These are phyloP conservation scores for Cordyceps pruinosa DNA, from an alignment of 2,329 filamentous ascomycete species.

Conservation along the genomic window DNA sequence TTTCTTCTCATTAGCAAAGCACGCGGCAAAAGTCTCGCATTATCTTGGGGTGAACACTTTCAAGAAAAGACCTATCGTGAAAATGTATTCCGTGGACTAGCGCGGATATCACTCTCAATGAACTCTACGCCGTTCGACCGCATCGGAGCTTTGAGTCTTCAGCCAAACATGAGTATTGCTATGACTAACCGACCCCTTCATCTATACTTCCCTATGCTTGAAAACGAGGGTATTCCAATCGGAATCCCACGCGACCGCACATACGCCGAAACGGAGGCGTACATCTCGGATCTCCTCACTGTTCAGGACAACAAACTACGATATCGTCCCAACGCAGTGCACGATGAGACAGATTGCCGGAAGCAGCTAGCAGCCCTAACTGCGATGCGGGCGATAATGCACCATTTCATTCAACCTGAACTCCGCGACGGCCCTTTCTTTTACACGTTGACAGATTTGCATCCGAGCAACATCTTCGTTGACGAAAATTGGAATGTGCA, in stretches of 20 bases:
- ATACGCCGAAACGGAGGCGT: slow-evolving; percentile 25
- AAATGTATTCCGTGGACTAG: slow-evolving; percentile 21
- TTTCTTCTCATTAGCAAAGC: neutral
- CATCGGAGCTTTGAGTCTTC: slow-evolving; percentile 17
- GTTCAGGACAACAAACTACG: slow-evolving; percentile 28
- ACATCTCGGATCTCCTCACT: slow-evolving; percentile 24
- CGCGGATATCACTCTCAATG: slow-evolving; percentile 22
- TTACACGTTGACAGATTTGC: slow-evolving; percentile 29
- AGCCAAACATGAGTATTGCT: slow-evolving; percentile 17
- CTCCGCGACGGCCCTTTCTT: slow-evolving; percentile 26
- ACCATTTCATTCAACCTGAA: slow-evolving; percentile 17
- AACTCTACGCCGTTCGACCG: slow-evolving; percentile 16
- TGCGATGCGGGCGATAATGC: slow-evolving; percentile 22
- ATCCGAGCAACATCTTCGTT: slow-evolving; percentile 30
- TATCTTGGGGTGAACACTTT: neutral
- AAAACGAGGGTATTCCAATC: slow-evolving; percentile 27
- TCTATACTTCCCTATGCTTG: slow-evolving; percentile 24
- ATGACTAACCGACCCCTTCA: slow-evolving; percentile 29
- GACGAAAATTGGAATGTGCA: slow-evolving; percentile 26
- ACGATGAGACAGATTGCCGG: slow-evolving; percentile 20
- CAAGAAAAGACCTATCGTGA: slow-evolving; percentile 15
- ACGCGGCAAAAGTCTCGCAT: neutral
- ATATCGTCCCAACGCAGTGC: slow-evolving; percentile 27
- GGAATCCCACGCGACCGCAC: slow-evolving; percentile 26
- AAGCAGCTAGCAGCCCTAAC: slow-evolving; percentile 23